Evolutionary conservation across 139 green algal genomes (phyloP).

Genomic region (Haematococcus lacustris): DNA sequence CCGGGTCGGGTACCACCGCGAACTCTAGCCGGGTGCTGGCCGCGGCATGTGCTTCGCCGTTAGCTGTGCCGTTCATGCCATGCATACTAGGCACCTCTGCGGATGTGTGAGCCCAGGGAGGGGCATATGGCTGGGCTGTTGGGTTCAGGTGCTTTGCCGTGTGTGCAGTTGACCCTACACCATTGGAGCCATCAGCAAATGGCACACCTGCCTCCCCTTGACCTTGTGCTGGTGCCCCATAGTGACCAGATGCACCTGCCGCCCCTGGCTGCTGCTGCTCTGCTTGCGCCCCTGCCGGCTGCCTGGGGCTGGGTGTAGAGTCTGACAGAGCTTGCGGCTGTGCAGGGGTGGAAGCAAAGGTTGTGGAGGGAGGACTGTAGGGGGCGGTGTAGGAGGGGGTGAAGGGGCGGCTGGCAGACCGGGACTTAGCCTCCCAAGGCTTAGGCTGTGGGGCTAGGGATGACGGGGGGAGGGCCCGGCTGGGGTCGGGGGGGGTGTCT

Average conservation of each 20-base stretch:
- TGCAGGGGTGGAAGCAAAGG: background rate
- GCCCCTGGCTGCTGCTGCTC: background rate
- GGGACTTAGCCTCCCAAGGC: slow-evolving; percentile 33
- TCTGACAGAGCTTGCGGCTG: background rate
- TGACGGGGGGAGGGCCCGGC: slow-evolving; percentile 13
- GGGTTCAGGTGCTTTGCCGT: background rate
- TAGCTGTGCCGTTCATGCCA: no score
- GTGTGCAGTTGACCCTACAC: background rate
- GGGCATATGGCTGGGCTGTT: background rate
- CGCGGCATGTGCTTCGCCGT: no score
- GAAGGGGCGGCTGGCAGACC: background rate
- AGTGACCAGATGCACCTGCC: background rate
- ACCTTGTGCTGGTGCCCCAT: background rate
- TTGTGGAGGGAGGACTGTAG: background rate
- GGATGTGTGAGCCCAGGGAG: background rate
- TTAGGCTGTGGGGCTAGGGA: slow-evolving; percentile 11
- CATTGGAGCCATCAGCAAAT: background rate
- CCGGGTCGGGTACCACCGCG: no score
- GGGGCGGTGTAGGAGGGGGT: background rate
- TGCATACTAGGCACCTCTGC: no score
- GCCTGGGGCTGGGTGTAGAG: background rate
- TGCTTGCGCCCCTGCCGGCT: background rate
- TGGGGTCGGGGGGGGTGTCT: slow-evolving; percentile 71
- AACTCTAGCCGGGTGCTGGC: no score
- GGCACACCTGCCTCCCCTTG: background rate